Conservation (phyloP, 495 filamentous ascomycete genomes). For the Rostrohypoxylon terebratum region DNA sequence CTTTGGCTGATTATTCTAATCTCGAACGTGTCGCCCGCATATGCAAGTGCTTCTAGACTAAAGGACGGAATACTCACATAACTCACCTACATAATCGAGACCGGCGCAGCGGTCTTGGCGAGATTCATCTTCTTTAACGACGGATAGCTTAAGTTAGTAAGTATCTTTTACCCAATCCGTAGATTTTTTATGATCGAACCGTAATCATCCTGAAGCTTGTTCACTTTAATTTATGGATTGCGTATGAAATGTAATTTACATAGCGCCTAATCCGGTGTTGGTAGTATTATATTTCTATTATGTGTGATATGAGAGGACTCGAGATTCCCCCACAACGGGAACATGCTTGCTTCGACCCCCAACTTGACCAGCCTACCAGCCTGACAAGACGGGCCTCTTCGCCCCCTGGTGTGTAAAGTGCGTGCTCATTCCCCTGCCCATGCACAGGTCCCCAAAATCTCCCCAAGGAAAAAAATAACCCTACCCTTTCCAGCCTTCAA, state of each 20-base stretch:
- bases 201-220: slow-evolving; percentile 17
- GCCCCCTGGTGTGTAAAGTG: slow-evolving; percentile 38
- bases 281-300: slow-evolving; percentile 8
- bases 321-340: slow-evolving; percentile 44
- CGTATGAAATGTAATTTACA: neutral
- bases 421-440: slow-evolving; percentile 42
- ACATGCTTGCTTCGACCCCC: slow-evolving; percentile 38
- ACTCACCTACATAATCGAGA: slow-evolving; percentile 19
- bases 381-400: slow-evolving; percentile 31
- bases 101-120: slow-evolving; percentile 31
- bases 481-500: slow-evolving; percentile 29
- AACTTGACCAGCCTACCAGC: slow-evolving; percentile 32
- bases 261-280: slow-evolving; percentile 12
- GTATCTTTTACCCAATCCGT: slow-evolving; percentile 27
- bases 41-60: slow-evolving; percentile 33
- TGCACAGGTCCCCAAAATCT: slow-evolving; percentile 42
- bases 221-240: slow-evolving; percentile 16
- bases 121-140: slow-evolving; percentile 27
- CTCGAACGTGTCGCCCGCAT: slow-evolving; percentile 27
- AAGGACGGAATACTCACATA: slow-evolving; percentile 3
- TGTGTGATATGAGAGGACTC: slow-evolving; percentile 19
- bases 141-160: slow-evolving; percentile 32
- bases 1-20: slow-evolving; percentile 29
- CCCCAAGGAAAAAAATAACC: slow-evolving; percentile 25
- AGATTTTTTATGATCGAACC: neutral